Evolutionary conservation across 2,329 filamentous ascomycete species (phyloP), one percentile per base, ranked within the genome.

Genomic region (Calonectria crousiana): DNA sequence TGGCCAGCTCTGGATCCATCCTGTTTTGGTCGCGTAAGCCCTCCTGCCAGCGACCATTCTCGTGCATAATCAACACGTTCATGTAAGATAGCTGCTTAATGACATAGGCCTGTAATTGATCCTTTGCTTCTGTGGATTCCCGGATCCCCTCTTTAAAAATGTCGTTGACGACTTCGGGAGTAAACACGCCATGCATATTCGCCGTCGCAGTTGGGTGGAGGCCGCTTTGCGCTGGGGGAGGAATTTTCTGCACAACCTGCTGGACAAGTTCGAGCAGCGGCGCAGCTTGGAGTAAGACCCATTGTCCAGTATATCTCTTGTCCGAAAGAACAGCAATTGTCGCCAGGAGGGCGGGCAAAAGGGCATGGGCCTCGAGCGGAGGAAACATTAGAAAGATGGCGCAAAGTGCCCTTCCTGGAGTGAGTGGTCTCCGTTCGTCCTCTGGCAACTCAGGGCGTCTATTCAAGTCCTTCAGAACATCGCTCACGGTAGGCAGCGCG

Each of bases 271-370:
- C 68, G 36, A 85, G 73, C 23, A 85, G 76, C 3, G 83, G 83
- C 20, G 82, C 80, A 20, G 81, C 72, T 28, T 79, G 56, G 28
- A 49, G 69, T 44, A 76, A 77, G 6, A 67, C 67, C 1, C 49
- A 58, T 1, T 62, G 52, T 18, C 73, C 71, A 6, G 79, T 62
- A 3, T 75, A 72, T 49, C 78, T 78, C 20, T 68, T 51, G 52
- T 85, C 83, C 6, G 82, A 83, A 8, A 83, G 58, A 26, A 84
- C 71, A 20, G 82, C 80, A 1, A 84, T 14, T 2, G 84, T 84
- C 14, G 82, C 75, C 44, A 86, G 38, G 20, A 86, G 84, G 1
- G 77, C 81, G 5, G 84, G 82, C 0, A 84, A 53, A 6, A 85
- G 74, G 3, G 77, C 74, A 14, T 67, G 68, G 14, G 81, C 78